Evolutionary conservation across 73 alveolate species (phyloP), one percentile per base, ranked within the genome.

Genomic region (Halteria grandinella): DNA sequence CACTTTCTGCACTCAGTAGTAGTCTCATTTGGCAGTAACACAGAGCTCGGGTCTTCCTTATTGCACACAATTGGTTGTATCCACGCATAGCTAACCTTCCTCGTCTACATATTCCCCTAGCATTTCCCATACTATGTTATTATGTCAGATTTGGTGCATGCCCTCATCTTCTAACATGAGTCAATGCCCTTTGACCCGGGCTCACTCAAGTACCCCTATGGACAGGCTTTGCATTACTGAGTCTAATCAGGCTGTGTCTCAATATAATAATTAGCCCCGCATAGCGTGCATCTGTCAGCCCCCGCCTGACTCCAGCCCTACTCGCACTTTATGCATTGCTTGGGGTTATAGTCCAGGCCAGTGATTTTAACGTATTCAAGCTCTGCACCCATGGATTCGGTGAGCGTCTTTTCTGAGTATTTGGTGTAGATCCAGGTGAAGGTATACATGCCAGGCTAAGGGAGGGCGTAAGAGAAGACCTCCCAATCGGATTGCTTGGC

Each of bases 101-200:
- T 66, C 53, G 23, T 29, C 33, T 66, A 1, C n/a, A 28, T 47
- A n/a, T 3, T 3, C 6, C 28, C 80, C 43, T 66, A 66, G 5
- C 47, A 63, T 45, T 59, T 31, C 18, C 53, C 23, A 44, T 66
- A 66, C 14, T n/a, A 5, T 3, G 69, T 45, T 25, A 45, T 32
- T 7, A 66, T 28, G 21, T 66, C 80, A 5, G 21, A 63, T 5
- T 5, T 18, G 4, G 80, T 44, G 55, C 80, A 66, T 44, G 80
- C 69, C 54, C 47, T 12, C 32, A 45, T 10, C 28, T 43, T n/a
- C 25, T 25, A 18, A 28, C 80, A 66, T 1, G 11, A 11, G 2
- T 66, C 69, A 8, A 18, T 23, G 3, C 80, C 80, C 15, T 45
- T 53, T 47, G 80, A 2, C 32, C 80, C 80, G 7, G 80, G n/a